Percentiles rank a stretch among this genome's conserved stretches.
Conservation (phyloP, 495 filamentous ascomycete species). For the Neurospora cerealis region DNA sequence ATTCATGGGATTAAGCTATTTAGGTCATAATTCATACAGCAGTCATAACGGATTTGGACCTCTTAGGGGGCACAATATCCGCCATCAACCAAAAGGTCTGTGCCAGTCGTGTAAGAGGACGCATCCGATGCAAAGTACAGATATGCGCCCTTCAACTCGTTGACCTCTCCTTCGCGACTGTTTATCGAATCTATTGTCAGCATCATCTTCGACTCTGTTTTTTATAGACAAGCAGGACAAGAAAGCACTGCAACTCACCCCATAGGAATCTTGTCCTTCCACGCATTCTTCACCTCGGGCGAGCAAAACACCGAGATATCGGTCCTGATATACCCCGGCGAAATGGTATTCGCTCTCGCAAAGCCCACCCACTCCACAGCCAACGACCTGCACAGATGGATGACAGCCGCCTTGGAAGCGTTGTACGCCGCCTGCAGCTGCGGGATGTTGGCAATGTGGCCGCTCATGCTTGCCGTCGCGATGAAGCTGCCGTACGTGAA, state of each 20-base stretch:
- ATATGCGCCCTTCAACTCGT: conserved; percentile 81
- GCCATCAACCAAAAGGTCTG: conserved; percentile 69
- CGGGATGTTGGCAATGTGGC: conserved; percentile 80
- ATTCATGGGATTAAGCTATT: neutral
- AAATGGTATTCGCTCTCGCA: conserved; percentile 72
- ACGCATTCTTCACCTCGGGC: conserved; percentile 59
- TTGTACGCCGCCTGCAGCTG: conserved; percentile 84
- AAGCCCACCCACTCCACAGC: conserved; percentile 84
- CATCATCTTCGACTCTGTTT: neutral
- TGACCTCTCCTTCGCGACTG: conserved; percentile 57
- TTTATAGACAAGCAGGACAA: neutral
- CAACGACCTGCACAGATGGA: conserved; percentile 75
- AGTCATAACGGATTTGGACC: neutral
- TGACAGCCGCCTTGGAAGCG: conserved; percentile 74
- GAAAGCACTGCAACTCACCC: conserved; percentile 37
- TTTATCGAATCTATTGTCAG: neutral
- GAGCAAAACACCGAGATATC: conserved; percentile 70
- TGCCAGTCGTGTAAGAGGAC: conserved; percentile 73
- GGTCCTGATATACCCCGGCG: conserved; percentile 80
- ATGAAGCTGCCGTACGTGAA: conserved; percentile 66
- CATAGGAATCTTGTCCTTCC: conserved; percentile 78
- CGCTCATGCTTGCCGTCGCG: conserved; percentile 71
- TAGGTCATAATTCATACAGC: neutral
- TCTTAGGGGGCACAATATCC: conserved; percentile 37
- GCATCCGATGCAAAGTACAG: conserved; percentile 84